phyloP scores from a whole-genome alignment of 805 yeast species.

The Pichia gijzeniarum region DNA sequence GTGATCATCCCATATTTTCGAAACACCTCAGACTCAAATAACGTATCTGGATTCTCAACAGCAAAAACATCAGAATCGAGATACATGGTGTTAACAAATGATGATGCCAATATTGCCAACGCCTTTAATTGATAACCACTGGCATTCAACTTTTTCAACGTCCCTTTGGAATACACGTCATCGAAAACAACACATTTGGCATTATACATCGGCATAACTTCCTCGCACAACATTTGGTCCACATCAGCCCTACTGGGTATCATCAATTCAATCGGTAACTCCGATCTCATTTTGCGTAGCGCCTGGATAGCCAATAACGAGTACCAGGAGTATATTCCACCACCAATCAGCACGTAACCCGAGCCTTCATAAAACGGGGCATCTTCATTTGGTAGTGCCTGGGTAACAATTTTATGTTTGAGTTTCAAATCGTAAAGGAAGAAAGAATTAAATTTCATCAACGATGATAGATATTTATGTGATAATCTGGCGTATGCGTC shows the following conservation, averaged over 20 bases:
- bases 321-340: conserved; percentile 38
- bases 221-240: conserved; percentile 27
- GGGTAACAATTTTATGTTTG: conserved; percentile 42
- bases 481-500: conserved; percentile 13
- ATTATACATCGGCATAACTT: conserved; percentile 33
- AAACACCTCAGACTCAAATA: conserved; percentile 38
- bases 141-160: conserved; percentile 19
- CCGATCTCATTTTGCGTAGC: conserved; percentile 37
- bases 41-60: conserved; percentile 34
- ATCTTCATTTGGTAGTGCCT: conserved; percentile 37
- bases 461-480: conserved; percentile 1
- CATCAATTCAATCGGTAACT: conserved; percentile 29
- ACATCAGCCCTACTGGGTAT: conserved; percentile 14
- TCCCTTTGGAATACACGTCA: conserved; percentile 28
- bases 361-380: conserved; percentile 22
- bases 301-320: conserved; percentile 35
- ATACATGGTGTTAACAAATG: conserved; percentile 39
- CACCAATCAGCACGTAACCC: conserved; percentile 38
- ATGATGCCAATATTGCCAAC: conserved; percentile 39
- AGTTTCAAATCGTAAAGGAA: conserved; percentile 40
- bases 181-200: conserved; percentile 38
- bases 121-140: conserved; percentile 36
- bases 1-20: conserved; percentile 45
- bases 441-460: conserved; percentile 27
- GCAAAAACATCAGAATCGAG: conserved; percentile 45